These are phyloP conservation scores for Apiospora sp. DNA, from an alignment of 2,329 filamentous ascomycete species.

Conservation along the genomic window DNA sequence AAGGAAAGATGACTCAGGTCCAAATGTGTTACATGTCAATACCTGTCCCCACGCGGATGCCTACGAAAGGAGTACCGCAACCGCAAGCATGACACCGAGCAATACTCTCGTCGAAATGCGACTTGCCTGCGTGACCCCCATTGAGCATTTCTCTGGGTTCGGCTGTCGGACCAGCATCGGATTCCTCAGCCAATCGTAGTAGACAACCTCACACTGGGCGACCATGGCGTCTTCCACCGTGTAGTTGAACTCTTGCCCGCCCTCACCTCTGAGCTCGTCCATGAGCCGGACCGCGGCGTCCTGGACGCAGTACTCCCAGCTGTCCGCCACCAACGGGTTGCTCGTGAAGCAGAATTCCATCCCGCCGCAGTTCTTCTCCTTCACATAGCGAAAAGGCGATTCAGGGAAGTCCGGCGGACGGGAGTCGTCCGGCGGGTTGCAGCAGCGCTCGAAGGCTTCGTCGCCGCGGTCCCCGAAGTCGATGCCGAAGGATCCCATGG, in stretches of 20 bases:
- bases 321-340: not conserved
- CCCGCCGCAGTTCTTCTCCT: not conserved
- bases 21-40: rapidly evolving
- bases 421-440: not conserved
- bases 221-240: not conserved
- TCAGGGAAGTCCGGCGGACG: not conserved
- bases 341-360: not conserved
- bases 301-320: not conserved
- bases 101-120: not conserved
- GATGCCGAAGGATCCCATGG: not conserved
- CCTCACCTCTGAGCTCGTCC: not conserved
- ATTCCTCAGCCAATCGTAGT: not conserved
- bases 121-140: not conserved
- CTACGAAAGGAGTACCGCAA: not conserved
- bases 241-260: not conserved
- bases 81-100: not conserved
- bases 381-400: not conserved
- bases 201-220: not conserved
- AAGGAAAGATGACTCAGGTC: no score
- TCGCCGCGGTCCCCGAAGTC: not conserved
- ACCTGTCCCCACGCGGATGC: no score
- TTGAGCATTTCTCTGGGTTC: not conserved
- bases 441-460: not conserved
- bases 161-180: not conserved
- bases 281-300: not conserved